Conservation (phyloP, 1,284 basidiomycete genomes). For the Cryptococcus depauperatus region DNA sequence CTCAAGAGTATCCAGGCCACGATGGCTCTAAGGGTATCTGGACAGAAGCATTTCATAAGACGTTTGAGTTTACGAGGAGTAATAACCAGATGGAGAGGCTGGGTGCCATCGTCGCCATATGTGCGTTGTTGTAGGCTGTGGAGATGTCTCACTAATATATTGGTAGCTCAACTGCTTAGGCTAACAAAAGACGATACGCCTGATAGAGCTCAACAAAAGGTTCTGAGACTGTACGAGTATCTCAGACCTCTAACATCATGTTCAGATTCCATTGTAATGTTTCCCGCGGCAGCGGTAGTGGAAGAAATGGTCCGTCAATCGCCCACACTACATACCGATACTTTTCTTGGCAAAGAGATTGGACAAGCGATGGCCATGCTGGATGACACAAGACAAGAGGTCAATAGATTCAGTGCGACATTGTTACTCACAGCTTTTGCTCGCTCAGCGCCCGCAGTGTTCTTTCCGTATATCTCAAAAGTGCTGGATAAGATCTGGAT, state of each 20-base stretch:
- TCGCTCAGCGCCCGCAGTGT: conserved; percentile 71
- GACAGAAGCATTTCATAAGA: conserved; percentile 47
- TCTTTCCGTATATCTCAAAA: conserved; percentile 73
- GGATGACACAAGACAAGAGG: conserved; percentile 42
- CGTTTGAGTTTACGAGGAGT: conserved; percentile 48
- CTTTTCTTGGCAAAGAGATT: conserved; percentile 43
- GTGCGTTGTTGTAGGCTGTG: conserved; percentile 19
- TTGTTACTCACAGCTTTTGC: conserved; percentile 87
- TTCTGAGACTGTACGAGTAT: conserved; percentile 42
- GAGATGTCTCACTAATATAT: neutral
- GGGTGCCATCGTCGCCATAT: conserved; percentile 48
- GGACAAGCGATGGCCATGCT: conserved; percentile 40
- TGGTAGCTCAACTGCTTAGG: conserved; percentile 34
- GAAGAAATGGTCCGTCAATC: conserved; percentile 44
- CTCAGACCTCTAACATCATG: conserved; percentile 40
- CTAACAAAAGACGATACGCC: conserved; percentile 40
- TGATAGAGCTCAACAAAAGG: conserved; percentile 40
- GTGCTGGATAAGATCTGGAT: conserved; percentile 87
- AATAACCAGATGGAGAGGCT: conserved; percentile 46
- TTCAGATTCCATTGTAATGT: conserved; percentile 43
- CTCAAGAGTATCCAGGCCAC: conserved; percentile 40
- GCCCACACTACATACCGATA: conserved; percentile 39
- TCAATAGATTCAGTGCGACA: conserved; percentile 42
- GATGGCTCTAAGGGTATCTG: conserved; percentile 40
- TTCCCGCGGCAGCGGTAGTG: conserved; percentile 37